Base-by-base conservation (phyloP, 2,329 filamentous ascomycete species). In the Xylariaceae sp. region DNA sequence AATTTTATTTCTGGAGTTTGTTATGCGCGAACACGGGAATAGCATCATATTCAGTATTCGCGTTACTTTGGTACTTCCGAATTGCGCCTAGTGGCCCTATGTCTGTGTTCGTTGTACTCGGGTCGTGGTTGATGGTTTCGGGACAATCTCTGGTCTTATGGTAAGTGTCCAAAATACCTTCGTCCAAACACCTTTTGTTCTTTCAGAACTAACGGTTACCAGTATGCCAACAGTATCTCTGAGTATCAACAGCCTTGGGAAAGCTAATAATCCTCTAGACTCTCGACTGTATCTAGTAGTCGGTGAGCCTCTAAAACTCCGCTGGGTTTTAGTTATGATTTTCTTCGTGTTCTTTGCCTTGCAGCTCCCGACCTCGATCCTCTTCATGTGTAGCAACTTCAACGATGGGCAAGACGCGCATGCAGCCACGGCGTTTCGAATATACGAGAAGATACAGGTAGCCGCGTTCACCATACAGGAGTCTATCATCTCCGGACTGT, bases 241-340 rank as follows among this genome's bases (percentile, higher is more conserved):
- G 4, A 28, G 22, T 28, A 28, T 28, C 22, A 28, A 28, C 4
- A 28, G 22, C 7, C 22, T 28, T 28, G 7, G 7, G 22, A 7
- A 7, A 28, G 22, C 22, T 28, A 28, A 28, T 7, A 28, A 28
- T 28, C 22, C 22, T 28, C 22, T 28, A 28, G 22, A 80, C 66
- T 86, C 82, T 44, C 75, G 83, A 18, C 73, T 84, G 10, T 78
- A 87, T 60, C 71, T 86, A 13, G 75, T 87, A 22, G 73, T 83
- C 13, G 73, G 72, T 9, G 75, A 79, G 68, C 49, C 73, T 3
- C 63, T 69, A 10, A 66, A 77, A 18, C 69, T 83, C 1, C 71
- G 71, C 3, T 74, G 69, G 40, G 73, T 83, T 2, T 70, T 84
- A 13, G 73, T 67, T 50, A 81, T 86, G 71, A 80, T 87, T 48